Evolutionary conservation across 345 rosid species (phyloP).

Genomic region (Pistacia integerrima): DNA sequence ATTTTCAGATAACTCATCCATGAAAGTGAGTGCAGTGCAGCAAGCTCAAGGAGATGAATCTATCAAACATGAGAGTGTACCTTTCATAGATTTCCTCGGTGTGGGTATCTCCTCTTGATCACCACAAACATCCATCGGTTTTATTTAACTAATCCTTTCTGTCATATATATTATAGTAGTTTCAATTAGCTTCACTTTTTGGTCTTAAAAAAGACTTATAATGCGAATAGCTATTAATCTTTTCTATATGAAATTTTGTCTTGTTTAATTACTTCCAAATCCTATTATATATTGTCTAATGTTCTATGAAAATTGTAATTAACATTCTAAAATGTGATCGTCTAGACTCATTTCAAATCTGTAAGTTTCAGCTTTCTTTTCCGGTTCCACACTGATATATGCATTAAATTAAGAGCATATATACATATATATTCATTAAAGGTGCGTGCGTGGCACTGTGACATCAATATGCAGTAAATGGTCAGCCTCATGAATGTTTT

Average conservation of each 20-base stretch:
- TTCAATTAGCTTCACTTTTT: constrained; percentile 9
- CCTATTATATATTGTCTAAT: too few relatives aligned
- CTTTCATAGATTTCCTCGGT: constrained; percentile 76
- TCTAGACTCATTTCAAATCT: not conserved
- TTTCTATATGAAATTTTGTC: not conserved
- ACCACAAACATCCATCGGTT: not conserved
- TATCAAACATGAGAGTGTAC: constrained; percentile 35
- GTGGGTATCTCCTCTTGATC: constrained; percentile 67
- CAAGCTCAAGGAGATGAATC: constrained; percentile 39
- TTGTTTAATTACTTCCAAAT: not conserved
- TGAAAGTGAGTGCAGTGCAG: constrained; percentile 20
- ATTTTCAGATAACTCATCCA: constrained; percentile 16
- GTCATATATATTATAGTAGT: constrained; percentile 14
- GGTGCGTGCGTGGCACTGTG: not conserved
- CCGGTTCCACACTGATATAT: not conserved
- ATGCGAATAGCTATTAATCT: not conserved
- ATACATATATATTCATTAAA: too few relatives aligned
- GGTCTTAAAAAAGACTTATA: not conserved
- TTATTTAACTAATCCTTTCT: constrained; percentile 24
- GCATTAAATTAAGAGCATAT: too few relatives aligned
- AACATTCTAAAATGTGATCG: too few relatives aligned
- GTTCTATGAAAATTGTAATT: too few relatives aligned
- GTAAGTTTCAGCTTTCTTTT: not conserved
- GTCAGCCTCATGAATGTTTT: not conserved
- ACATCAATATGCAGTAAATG: not conserved